phyloP scores from a whole-genome alignment of 2,329 filamentous ascomycete genomes.

The Ophiosphaerella herpotricha region DNA sequence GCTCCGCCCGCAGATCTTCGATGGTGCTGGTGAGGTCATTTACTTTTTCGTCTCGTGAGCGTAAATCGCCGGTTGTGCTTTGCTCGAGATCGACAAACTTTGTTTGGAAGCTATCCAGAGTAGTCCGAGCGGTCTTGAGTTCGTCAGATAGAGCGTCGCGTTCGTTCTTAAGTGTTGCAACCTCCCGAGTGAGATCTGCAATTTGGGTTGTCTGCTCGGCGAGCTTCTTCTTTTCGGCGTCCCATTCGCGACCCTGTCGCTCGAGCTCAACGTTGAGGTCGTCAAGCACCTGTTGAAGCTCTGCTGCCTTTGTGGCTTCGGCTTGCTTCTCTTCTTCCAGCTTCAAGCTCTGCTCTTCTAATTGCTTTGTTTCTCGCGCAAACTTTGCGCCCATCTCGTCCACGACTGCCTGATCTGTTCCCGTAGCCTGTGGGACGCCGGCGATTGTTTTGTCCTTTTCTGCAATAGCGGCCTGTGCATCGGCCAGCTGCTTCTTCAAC shows the following conservation, averaged over 20 bases:
- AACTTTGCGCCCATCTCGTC: conserved; percentile 44
- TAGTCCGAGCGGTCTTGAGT: conserved; percentile 24
- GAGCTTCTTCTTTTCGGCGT: conserved; percentile 43
- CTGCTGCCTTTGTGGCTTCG: conserved; percentile 37
- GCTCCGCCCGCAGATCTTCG: conserved; percentile 28
- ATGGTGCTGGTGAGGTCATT: conserved; percentile 31
- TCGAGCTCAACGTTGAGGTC: conserved; percentile 44
- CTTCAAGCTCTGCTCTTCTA: conserved; percentile 37
- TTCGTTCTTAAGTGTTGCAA: conserved; percentile 30
- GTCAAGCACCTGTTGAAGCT: conserved; percentile 42
- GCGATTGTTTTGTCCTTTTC: conserved; percentile 40
- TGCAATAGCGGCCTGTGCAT: conserved; percentile 34
- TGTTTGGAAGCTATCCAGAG: conserved; percentile 32
- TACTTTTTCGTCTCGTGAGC: conserved; percentile 35
- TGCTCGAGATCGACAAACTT: conserved; percentile 35
- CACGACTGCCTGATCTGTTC: conserved; percentile 26
- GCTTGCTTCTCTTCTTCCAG: conserved; percentile 39
- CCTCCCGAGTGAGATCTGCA: conserved; percentile 28
- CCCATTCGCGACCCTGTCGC: conserved; percentile 41
- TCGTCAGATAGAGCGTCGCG: conserved; percentile 30
- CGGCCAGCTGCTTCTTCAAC: conserved; percentile 38
- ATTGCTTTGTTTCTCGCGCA: conserved; percentile 37
- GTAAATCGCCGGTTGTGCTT: conserved; percentile 31
- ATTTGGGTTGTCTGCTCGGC: conserved; percentile 37
- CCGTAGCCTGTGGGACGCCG: conserved; percentile 18